phyloP scores from a whole-genome alignment of 768 basidiomycete species.

The Goffeauzyma gilvescens region DNA sequence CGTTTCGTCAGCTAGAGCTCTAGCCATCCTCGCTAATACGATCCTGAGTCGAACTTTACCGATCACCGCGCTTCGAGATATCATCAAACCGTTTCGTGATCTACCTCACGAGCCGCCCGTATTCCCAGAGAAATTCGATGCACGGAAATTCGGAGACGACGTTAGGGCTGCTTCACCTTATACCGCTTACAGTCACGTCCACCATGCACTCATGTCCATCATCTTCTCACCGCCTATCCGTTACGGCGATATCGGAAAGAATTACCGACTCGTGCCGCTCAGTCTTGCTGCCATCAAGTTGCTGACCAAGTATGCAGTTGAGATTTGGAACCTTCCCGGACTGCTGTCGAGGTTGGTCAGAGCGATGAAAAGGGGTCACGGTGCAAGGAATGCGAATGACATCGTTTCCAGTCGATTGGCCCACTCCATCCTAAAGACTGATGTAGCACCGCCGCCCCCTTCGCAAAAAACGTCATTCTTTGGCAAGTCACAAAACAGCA shows the following conservation, averaged over 20 bases:
- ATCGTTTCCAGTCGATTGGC: background rate
- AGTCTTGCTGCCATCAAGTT: constrained; percentile 14
- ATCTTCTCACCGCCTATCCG: constrained; percentile 20
- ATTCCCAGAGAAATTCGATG: constrained; percentile 19
- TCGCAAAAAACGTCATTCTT: no score
- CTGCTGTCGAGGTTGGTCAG: constrained; percentile 4
- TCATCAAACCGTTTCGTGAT: constrained; percentile 17
- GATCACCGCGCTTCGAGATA: constrained; percentile 14
- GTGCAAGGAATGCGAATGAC: background rate
- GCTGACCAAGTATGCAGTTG: constrained; percentile 19
- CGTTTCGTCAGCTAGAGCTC: constrained; percentile 21
- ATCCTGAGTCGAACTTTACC: constrained; percentile 28
- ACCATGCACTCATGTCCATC: constrained; percentile 26
- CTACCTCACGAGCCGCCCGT: constrained; percentile 18
- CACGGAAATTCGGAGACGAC: constrained; percentile 9
- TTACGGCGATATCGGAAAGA: background rate
- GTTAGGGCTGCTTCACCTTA: constrained; percentile 17
- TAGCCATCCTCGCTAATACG: constrained; percentile 28
- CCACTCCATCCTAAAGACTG: background rate
- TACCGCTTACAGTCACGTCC: constrained; percentile 26
- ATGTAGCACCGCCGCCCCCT: no score
- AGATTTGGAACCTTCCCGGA: no score
- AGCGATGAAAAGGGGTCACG: background rate
- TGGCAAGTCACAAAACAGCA: no score
- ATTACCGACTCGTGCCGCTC: constrained; percentile 19